phyloP scores from a whole-genome alignment of 2,329 filamentous ascomycete species.

The Claviceps sorghi region DNA sequence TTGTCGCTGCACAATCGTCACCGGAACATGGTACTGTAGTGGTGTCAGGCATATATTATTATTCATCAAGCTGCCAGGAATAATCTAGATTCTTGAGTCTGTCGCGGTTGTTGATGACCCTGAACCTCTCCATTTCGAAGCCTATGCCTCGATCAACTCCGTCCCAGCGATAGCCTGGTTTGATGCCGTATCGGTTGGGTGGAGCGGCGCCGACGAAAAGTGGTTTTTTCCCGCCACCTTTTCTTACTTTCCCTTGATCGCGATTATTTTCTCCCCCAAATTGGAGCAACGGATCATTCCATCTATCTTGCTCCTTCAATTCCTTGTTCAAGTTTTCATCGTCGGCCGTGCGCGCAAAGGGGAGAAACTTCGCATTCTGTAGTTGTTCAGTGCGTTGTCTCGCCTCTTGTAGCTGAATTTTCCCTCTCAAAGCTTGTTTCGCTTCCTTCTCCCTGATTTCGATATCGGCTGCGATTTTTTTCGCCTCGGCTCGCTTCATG shows the following conservation, averaged over 20 bases:
- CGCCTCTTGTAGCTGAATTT: conserved; percentile 63
- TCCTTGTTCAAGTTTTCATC: conserved; percentile 78
- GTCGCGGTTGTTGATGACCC: conserved; percentile 62
- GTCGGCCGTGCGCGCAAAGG: conserved; percentile 64
- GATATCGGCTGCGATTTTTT: conserved; percentile 48
- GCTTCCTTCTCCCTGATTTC: conserved; percentile 58
- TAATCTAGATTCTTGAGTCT: conserved; percentile 73
- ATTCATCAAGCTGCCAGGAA: conserved; percentile 94
- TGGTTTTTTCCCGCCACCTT: conserved; percentile 33
- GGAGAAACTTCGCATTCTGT: conserved; percentile 70
- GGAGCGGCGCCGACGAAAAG: conserved; percentile 66
- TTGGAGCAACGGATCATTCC: conserved; percentile 86
- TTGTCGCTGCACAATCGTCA: not conserved
- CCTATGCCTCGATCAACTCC: conserved; percentile 89
- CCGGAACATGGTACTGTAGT: not conserved
- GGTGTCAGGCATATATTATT: conserved; percentile 11
- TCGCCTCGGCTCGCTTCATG: conserved; percentile 76
- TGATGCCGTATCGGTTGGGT: conserved; percentile 88
- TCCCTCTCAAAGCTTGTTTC: conserved; percentile 61
- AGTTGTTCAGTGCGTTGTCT: conserved; percentile 51
- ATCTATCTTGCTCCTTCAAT: conserved; percentile 59
- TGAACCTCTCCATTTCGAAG: conserved; percentile 88
- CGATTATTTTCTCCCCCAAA: conserved; percentile 47
- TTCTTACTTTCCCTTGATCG: conserved; percentile 17
- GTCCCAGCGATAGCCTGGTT: conserved; percentile 89